A percentile compares a stretch with the other conserved stretches of the same genome.
Conservation (phyloP, 1,139 yeast species). For the Magnusiomyces paraingens region DNA sequence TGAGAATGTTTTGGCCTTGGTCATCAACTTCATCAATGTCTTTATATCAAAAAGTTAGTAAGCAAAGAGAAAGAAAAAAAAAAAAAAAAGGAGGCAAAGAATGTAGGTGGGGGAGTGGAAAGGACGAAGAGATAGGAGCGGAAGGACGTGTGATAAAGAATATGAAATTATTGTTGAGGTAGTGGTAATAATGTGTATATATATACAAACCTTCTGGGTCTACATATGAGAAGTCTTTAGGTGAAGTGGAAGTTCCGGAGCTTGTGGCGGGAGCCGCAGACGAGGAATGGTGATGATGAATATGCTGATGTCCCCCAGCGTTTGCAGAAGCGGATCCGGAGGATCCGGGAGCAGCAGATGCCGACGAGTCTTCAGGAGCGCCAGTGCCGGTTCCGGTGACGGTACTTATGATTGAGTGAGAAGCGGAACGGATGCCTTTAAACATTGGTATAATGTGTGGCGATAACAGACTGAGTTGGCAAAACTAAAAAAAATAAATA, state of each 20-base stretch:
- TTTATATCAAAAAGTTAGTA: slow-evolving; percentile 23
- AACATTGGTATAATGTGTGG: neutral
- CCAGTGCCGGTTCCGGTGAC: neutral
- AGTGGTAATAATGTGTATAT: neutral
- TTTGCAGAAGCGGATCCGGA: no score
- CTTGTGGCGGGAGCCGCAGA: neutral
- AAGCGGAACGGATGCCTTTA: slow-evolving; percentile 3
- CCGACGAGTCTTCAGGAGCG: no score
- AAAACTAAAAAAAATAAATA: no score
- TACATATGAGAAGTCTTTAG: neutral
- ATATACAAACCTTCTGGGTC: neutral
- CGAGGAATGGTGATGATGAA: neutral
- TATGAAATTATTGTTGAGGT: no score
- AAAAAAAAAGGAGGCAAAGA: neutral
- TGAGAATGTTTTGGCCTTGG: slow-evolving; percentile 77
- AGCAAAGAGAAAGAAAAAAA: neutral
- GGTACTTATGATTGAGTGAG: slow-evolving; percentile 1
- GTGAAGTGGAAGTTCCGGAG: neutral
- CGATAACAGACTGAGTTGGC: no score
- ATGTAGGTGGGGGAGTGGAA: neutral
- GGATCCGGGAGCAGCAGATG: no score
- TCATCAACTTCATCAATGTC: slow-evolving; percentile 90
- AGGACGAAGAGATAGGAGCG: no score
- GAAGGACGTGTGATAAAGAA: no score
- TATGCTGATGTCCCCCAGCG: no score